phyloP scores from a whole-genome alignment of 116 monocot genomes.

The Dioscorea cayenensis region DNA sequence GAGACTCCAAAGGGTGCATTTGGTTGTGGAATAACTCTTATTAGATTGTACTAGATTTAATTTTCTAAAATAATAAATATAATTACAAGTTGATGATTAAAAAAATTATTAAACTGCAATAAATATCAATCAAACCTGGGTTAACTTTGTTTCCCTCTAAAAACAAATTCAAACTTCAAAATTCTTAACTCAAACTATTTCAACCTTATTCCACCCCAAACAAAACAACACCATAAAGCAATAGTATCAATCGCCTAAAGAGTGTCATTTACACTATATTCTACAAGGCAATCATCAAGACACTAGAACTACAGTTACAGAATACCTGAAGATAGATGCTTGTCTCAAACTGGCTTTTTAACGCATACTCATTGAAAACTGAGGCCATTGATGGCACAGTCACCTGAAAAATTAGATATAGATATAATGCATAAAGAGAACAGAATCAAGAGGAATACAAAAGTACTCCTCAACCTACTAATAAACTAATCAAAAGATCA shows the following conservation, averaged over 20 bases:
- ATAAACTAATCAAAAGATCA: background rate
- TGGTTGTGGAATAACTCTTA: too few species aligned
- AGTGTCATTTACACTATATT: background rate
- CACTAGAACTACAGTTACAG: background rate
- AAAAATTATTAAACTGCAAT: too few species aligned
- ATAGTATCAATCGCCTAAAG: background rate
- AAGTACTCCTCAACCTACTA: background rate
- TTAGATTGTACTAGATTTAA: too few species aligned
- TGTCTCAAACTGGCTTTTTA: slow-evolving; percentile 99
- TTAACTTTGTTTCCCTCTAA: too few species aligned
- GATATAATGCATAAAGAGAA: background rate
- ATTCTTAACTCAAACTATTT: too few species aligned
- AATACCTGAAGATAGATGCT: slow-evolving; percentile 99
- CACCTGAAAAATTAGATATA: slow-evolving; percentile 45
- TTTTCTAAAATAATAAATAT: too few species aligned
- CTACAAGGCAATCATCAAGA: background rate
- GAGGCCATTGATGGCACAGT: slow-evolving; percentile 92
- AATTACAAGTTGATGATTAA: too few species aligned
- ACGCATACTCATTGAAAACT: slow-evolving; percentile 95
- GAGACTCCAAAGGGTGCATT: too few species aligned
- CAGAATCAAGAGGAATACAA: background rate
- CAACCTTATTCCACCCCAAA: too few species aligned
- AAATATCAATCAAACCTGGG: too few species aligned
- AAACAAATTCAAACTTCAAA: too few species aligned
- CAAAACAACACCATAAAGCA: too few species aligned